Evolutionary conservation across 176 grass and related monocot species (phyloP), one percentile per base, ranked within the genome.

Genomic region (Oryza brachyantha): DNA sequence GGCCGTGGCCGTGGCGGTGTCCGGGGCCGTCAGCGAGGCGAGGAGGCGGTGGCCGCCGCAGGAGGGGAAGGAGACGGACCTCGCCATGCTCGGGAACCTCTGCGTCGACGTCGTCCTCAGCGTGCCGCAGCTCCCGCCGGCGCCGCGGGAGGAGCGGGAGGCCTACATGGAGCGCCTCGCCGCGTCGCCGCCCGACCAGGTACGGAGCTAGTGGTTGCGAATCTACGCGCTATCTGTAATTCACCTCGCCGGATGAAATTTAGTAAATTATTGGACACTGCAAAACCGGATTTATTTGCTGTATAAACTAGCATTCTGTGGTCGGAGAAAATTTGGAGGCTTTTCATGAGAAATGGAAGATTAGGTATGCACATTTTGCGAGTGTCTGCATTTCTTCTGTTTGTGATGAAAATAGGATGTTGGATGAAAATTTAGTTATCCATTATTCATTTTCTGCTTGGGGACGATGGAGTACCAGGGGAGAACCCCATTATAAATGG

Each of bases 41-140:
- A 59, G 82, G 78, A 80, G 83, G 83, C 63, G 67, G 48, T 52
- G 48, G 29, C 39, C 21, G 27, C 29, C 60, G 10, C 17, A 0
- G 1, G 70, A 37, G 9, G 69, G 59, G 36, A 92, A 85, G 77
- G 74, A 48, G 6, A 85, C 88, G 27, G 96, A 98, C 79, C 90
- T 98, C 80, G 80, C 90, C 48, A 98, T 90, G 42, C 84, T 98
- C 64, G 92, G 96, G 2, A 98, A 98, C 86, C 83, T 98, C 43
- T 98, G 92, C 67, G 90, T 94, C 26, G 92, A 98, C 34, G 91
- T 98, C 82, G 90, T 94, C 19, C 88, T 98, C 70, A 84, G 79
- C 63, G 96, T 98, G 31, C 90, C 92, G 13, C 74, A 84, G 70
- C 91, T 98, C 80, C 92, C 96, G 26, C 96, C 91, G 4, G 74